Conservation (phyloP, 2,329 filamentous ascomycete genomes). For the Penicillium olsonii region DNA sequence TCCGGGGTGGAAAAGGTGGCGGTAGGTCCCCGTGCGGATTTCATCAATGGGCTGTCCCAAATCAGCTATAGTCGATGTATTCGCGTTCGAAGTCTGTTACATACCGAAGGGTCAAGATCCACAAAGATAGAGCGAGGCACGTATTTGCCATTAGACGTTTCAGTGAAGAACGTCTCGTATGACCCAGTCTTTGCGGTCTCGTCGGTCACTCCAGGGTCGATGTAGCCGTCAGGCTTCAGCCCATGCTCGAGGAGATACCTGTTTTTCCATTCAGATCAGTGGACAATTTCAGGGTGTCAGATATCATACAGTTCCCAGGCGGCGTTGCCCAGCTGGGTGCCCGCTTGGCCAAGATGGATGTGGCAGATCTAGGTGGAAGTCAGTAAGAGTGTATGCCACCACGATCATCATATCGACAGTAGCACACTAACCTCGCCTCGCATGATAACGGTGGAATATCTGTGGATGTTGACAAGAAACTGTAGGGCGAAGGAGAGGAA, state of each 20-base stretch:
- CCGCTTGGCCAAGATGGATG: conserved; percentile 69
- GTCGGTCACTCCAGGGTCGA: conserved; percentile 56
- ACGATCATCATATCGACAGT: not conserved
- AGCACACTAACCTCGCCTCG: not conserved
- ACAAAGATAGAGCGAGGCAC: conserved; percentile 69
- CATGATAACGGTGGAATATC: too few species aligned
- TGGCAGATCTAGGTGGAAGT: conserved; percentile 58
- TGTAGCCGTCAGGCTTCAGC: conserved; percentile 60
- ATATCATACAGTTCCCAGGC: conserved; percentile 67
- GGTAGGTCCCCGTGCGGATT: conserved; percentile 64
- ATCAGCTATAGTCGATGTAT: not conserved
- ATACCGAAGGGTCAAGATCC: conserved; percentile 65
- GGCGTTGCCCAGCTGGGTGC: conserved; percentile 67
- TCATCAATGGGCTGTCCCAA: conserved; percentile 62
- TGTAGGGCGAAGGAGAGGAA: not conserved
- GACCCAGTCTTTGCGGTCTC: conserved; percentile 57
- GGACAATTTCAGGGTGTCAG: conserved; percentile 24
- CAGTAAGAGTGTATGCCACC: not conserved
- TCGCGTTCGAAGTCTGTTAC: not conserved
- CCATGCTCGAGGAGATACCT: conserved; percentile 69
- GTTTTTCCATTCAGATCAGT: conserved; percentile 7
- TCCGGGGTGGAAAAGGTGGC: conserved; percentile 66
- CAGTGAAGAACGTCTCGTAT: conserved; percentile 67
- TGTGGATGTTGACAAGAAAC: not conserved
- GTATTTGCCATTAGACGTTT: conserved; percentile 66